Evolutionary conservation across 768 basidiomycete genomes (phyloP).

Genomic region (Rickenella mellea): DNA sequence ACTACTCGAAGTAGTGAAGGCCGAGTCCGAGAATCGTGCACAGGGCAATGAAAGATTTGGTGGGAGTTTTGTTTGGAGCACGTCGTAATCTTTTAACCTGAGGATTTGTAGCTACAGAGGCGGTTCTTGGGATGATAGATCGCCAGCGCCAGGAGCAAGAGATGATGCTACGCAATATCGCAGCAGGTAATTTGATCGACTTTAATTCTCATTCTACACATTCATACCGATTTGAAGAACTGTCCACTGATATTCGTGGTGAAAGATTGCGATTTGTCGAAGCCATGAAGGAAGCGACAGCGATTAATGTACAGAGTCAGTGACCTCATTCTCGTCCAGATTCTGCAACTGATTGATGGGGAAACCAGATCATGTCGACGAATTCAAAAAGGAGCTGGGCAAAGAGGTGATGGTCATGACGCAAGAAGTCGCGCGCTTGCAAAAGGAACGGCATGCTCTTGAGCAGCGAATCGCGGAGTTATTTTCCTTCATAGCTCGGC

Average conservation of each 20-base stretch:
- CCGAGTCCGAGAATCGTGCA: conserved; percentile 5
- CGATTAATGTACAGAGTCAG: conserved; percentile 74
- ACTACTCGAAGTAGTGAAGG: conserved; percentile 7
- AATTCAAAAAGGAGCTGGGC: conserved; percentile 75
- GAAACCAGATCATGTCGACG: conserved; percentile 66
- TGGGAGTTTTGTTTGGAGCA: not conserved
- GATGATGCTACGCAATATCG: conserved; percentile 52
- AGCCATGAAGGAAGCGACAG: conserved; percentile 91
- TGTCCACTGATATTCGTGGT: conserved; percentile 77
- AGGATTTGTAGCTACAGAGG: conserved; percentile 38
- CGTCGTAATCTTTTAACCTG: not conserved
- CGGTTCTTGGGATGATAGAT: conserved; percentile 52
- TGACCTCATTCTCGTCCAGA: conserved; percentile 7
- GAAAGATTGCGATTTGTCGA: conserved; percentile 83
- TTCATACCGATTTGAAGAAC: conserved; percentile 33
- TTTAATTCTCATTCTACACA: conserved; percentile 1
- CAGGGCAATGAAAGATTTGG: not conserved
- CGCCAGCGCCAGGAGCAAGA: conserved; percentile 70
- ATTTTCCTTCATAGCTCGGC: conserved; percentile 63
- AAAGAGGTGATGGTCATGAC: conserved; percentile 69
- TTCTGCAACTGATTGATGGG: conserved; percentile 5
- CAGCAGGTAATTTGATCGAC: conserved; percentile 52
- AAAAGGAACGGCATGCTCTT: conserved; percentile 53
- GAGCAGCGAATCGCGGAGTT: conserved; percentile 68
- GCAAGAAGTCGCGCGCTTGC: conserved; percentile 59